A percentile compares a stretch with the other conserved stretches of the same genome.
Conservation (phyloP, 192 early-diverging fungal species). For the Gonapodya sp. region DNA sequence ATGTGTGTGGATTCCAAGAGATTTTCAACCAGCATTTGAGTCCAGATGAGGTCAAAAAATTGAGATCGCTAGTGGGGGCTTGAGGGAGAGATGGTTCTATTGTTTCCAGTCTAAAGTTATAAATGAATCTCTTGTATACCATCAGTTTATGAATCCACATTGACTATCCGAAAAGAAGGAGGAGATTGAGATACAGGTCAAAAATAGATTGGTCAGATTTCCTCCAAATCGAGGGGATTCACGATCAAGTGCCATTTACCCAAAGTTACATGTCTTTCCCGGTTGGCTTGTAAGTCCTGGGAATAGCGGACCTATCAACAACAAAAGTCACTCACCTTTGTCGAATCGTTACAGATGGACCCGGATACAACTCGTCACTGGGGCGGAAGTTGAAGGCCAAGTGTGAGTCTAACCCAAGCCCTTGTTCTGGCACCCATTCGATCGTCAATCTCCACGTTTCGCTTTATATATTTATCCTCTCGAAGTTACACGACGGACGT, state of each 20-base stretch:
- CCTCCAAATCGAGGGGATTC: too few species aligned
- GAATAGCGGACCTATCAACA: too few species aligned
- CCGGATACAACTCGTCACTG: not conserved
- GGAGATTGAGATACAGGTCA: too few species aligned
- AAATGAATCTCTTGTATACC: too few species aligned
- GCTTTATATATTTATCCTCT: constrained; percentile 12
- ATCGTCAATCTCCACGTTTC: not conserved
- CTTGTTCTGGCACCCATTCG: too few species aligned
- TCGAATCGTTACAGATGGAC: not conserved
- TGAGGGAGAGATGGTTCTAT: not conserved
- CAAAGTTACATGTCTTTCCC: too few species aligned
- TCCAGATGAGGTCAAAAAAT: not conserved
- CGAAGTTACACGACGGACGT: not conserved
- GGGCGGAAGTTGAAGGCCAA: not conserved
- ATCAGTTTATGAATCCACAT: too few species aligned
- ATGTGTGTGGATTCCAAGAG: not conserved
- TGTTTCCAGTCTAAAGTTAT: too few species aligned
- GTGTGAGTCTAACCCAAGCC: constrained; percentile 25
- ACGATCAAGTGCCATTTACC: too few species aligned
- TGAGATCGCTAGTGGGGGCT: not conserved
- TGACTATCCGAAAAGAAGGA: too few species aligned
- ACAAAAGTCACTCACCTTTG: too few species aligned
- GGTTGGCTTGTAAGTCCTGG: not conserved
- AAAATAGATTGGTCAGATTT: too few species aligned
- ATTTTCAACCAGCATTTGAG: not conserved